Evolutionary conservation across 768 basidiomycete genomes (phyloP).

Genomic region (Russula emetica): DNA sequence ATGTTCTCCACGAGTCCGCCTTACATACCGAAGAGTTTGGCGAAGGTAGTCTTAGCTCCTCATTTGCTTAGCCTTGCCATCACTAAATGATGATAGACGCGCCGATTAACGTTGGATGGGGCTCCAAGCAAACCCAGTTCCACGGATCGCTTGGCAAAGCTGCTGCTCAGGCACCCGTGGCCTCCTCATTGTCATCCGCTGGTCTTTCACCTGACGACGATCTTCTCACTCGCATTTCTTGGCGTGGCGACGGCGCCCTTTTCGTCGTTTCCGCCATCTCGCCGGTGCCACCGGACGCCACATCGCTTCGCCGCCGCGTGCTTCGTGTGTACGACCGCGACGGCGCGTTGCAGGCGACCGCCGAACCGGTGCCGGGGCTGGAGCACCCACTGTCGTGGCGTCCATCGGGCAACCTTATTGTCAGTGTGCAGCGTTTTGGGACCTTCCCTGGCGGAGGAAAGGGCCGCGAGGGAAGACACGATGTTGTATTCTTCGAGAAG

Average conservation of each 20-base stretch:
- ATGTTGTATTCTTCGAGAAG: slow-evolving; percentile 91
- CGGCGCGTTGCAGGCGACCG: slow-evolving; percentile 74
- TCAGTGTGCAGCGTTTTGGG: slow-evolving; percentile 76
- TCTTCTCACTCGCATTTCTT: slow-evolving; percentile 66
- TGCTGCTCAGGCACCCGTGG: slow-evolving; percentile 53
- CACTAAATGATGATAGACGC: slow-evolving; percentile 49
- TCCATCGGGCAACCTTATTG: slow-evolving; percentile 84
- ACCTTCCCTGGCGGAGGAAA: slow-evolving; percentile 58
- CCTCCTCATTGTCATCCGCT: slow-evolving; percentile 37
- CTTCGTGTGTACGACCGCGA: slow-evolving; percentile 75
- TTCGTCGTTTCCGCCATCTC: slow-evolving; percentile 65
- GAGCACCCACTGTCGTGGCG: slow-evolving; percentile 81
- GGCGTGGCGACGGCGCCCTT: slow-evolving; percentile 90
- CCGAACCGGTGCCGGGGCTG: slow-evolving; percentile 76
- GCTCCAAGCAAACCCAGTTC: slow-evolving; percentile 94
- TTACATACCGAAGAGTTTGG: slow-evolving; percentile 77
- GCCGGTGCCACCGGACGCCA: slow-evolving; percentile 27
- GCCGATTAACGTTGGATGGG: slow-evolving; percentile 97
- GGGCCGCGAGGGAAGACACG: slow-evolving; percentile 66
- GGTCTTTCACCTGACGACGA: slow-evolving; percentile 71
- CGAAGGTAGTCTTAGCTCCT: slow-evolving; percentile 50
- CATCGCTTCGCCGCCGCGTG: slow-evolving; percentile 44
- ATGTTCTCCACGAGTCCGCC: slow-evolving; percentile 75
- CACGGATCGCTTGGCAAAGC: slow-evolving; percentile 91
- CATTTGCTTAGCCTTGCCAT: not conserved